phyloP scores from a whole-genome alignment of 495 filamentous ascomycete species.

The Neurospora hispaniola region DNA sequence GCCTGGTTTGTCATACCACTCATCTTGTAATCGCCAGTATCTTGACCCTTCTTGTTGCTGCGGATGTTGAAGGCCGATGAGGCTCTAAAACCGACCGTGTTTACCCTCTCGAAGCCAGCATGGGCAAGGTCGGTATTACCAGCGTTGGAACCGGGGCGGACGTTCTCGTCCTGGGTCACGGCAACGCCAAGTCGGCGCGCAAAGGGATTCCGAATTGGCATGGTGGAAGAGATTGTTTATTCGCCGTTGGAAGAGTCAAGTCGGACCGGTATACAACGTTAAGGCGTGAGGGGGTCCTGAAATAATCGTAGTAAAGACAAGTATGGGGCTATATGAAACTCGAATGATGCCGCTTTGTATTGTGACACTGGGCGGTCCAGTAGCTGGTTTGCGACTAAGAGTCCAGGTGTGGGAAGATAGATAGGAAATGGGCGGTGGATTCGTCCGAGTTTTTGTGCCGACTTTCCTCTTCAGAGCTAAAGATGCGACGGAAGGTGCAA shows the following conservation, averaged over 20 bases:
- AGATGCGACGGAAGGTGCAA: neutral
- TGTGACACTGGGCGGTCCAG: neutral
- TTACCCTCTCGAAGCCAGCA: conserved; percentile 42
- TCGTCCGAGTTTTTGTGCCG: neutral
- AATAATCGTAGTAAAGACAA: neutral
- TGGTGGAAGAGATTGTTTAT: conserved; percentile 21
- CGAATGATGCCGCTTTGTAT: neutral
- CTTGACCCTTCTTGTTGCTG: conserved; percentile 40
- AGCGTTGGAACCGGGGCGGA: conserved; percentile 33
- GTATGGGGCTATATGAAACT: neutral
- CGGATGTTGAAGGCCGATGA: conserved; percentile 54
- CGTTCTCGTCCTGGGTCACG: conserved; percentile 42
- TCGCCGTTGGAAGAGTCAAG: neutral
- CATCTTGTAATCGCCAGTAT: conserved; percentile 69
- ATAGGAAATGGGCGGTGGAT: neutral
- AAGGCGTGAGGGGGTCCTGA: neutral
- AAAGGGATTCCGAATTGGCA: conserved; percentile 75
- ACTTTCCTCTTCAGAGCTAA: neutral
- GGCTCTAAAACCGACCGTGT: conserved; percentile 43
- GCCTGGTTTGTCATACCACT: conserved; percentile 48
- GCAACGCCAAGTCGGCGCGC: conserved; percentile 44
- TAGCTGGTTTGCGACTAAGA: neutral
- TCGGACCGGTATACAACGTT: neutral
- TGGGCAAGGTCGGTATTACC: conserved; percentile 18
- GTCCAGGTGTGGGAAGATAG: neutral